Evolutionary conservation across 75 land plant species (phyloP).

Genomic region (Pinus taeda): DNA sequence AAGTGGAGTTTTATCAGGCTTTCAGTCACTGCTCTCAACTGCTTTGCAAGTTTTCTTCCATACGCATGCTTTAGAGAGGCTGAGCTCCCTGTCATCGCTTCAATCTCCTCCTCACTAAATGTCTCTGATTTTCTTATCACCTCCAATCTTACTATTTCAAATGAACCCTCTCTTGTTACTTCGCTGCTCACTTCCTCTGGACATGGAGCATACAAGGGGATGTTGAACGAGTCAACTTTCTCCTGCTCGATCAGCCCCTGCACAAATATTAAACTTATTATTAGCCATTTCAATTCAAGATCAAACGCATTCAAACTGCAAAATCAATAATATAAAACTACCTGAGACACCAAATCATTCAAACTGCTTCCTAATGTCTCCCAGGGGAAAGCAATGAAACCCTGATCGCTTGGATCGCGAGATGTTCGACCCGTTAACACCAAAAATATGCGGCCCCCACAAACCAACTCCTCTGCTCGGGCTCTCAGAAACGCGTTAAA

Average conservation of each 20-base stretch:
- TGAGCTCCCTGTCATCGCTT: background rate
- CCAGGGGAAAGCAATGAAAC: no score
- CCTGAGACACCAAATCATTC: conserved; percentile 38
- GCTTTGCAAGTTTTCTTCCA: background rate
- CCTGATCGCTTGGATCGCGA: background rate
- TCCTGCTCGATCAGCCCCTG: conserved; percentile 33
- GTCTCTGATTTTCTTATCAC: background rate
- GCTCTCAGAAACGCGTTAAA: conserved; percentile 22
- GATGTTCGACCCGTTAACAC: conserved; percentile 17
- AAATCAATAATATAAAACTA: background rate
- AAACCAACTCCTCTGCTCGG: conserved; percentile 15
- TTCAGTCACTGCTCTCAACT: background rate
- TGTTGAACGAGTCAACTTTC: conserved; percentile 36
- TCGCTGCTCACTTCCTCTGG: conserved; percentile 17
- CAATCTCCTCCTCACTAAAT: background rate
- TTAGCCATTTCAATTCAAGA: no score
- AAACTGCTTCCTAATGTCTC: background rate
- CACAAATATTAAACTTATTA: background rate
- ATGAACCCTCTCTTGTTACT: conserved; percentile 34
- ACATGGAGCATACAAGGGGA: conserved; percentile 29
- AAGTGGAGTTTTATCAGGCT: background rate
- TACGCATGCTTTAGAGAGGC: no score
- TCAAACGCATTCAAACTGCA: background rate
- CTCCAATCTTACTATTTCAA: conserved; percentile 13
- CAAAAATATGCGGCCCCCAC: conserved; percentile 29